A percentile compares a stretch with the other conserved stretches of the same genome.
Conservation (phyloP, 1,284 basidiomycete genomes). For the Cryptococcus sp. region DNA sequence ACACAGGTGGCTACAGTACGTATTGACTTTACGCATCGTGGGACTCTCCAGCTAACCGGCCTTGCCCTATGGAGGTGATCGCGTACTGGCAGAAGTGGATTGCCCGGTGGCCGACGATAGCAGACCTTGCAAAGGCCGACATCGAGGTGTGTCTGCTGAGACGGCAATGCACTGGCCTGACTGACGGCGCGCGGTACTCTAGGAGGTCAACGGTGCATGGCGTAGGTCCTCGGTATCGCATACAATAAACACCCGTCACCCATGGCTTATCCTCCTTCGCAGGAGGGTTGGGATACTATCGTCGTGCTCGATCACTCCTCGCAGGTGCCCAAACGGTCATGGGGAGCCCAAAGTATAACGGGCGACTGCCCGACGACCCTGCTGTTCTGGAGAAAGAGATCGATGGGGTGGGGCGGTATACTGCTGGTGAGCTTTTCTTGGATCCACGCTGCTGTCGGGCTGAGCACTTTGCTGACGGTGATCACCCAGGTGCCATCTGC, state of each 20-base stretch:
- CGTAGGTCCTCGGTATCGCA: slow-evolving; percentile 43
- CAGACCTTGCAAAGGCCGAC: slow-evolving; percentile 68
- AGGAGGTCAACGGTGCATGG: slow-evolving; percentile 78
- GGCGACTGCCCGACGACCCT: slow-evolving; percentile 70
- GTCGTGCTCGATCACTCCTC: slow-evolving; percentile 74
- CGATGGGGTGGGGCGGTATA: slow-evolving; percentile 88
- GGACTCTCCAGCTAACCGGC: background rate
- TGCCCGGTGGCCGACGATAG: slow-evolving; percentile 75
- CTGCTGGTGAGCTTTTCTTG: slow-evolving; percentile 51
- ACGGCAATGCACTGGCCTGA: background rate
- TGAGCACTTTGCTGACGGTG: slow-evolving; percentile 10
- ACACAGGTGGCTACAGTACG: slow-evolving; percentile 72
- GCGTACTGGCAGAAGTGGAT: slow-evolving; percentile 87
- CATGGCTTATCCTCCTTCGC: background rate
- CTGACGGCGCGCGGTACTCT: background rate
- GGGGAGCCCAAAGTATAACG: slow-evolving; percentile 54
- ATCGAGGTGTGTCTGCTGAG: slow-evolving; percentile 55
- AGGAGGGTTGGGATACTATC: slow-evolving; percentile 80
- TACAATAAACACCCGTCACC: background rate
- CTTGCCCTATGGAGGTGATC: slow-evolving; percentile 55
- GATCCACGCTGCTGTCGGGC: background rate
- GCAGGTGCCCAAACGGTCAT: slow-evolving; percentile 74
- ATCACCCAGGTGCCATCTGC: slow-evolving; percentile 70
- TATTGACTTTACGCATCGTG: background rate
- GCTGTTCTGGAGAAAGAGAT: slow-evolving; percentile 77